Evolutionary conservation across 129 eudicot genomes (phyloP), one percentile per base, ranked within the genome.

Genomic region (Tagetes erecta): DNA sequence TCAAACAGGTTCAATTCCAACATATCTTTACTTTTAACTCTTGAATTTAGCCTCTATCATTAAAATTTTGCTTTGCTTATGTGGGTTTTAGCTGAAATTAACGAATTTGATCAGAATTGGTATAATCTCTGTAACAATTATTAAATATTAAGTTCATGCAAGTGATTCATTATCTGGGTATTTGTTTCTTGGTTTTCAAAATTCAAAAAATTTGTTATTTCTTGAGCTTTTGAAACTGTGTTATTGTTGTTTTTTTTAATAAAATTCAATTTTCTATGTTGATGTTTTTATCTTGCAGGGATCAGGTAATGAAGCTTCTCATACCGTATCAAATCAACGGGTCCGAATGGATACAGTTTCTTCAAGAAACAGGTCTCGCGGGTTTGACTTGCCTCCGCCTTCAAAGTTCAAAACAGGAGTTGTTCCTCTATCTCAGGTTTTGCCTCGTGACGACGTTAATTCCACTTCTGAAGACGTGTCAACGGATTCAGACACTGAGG

Each of bases 401-500:
- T 71, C 88, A 11, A 87, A 85, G 34, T 90, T 87, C 71, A 80
- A 86, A 42, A 83, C 86, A 36, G 96, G 82, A 30, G 87, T 81
- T 33, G 79, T 89, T 71, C 89, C 96, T 3, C 68, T 83, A 37
- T 87, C 96, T 37, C 86, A 87, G 64, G 86, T 82, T 36, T 78
- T 90, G 10, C 88, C 87, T 3, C 70, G 82, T 49, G 86, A 82
- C 10, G 86, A 85, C 46, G 79, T 75, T 14, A 77, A 65, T n/a
- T 83, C 96, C 2, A 84, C 73, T 45, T 85, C 92, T 8, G 96
- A 87, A 31, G 96, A 90, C 35, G 71, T 85, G 84, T 79, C 87
- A 72, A 79, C 89, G 0, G 96, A 87, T 70, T 87, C 92, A 5
- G 96, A 90, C 46, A 82, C 77, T 52, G 93, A 85, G 71, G 90